phyloP scores from a whole-genome alignment of 495 filamentous ascomycete genomes.

The Penicillium arizonense region DNA sequence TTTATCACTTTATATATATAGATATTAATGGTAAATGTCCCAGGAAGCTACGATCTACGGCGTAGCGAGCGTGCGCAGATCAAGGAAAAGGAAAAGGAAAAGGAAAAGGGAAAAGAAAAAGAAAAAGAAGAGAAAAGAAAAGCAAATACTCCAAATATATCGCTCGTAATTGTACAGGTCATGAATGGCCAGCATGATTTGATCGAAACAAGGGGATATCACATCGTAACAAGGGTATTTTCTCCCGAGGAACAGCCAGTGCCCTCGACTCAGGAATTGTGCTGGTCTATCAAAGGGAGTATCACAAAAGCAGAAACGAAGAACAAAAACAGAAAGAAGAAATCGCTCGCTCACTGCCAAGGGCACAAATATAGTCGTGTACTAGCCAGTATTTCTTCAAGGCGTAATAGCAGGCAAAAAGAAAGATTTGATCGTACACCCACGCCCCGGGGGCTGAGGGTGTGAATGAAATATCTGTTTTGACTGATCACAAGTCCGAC shows the following conservation, averaged over 20 bases:
- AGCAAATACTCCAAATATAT: neutral
- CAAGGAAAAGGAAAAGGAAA: neutral
- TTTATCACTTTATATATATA: too few species aligned
- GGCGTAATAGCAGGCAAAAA: slow-evolving; percentile 3
- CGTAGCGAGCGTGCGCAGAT: neutral
- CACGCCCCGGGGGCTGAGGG: neutral
- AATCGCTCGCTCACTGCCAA: slow-evolving; percentile 16
- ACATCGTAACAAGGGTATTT: slow-evolving; percentile 2
- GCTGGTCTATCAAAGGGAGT: slow-evolving; percentile 2
- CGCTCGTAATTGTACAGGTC: slow-evolving; percentile 1
- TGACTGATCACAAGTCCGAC: slow-evolving; percentile 12
- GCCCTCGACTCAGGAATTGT: slow-evolving; percentile 1
- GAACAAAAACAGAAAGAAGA: neutral
- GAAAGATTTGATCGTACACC: neutral
- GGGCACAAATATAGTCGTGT: slow-evolving; percentile 6
- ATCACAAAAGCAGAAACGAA: slow-evolving; percentile 3
- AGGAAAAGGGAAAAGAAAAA: neutral
- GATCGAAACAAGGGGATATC: slow-evolving; percentile 1
- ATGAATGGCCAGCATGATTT: slow-evolving; percentile 7
- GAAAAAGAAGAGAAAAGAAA: neutral
- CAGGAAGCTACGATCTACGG: too few species aligned
- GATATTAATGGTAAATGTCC: too few species aligned
- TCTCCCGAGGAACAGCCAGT: slow-evolving; percentile 1
- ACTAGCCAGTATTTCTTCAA: slow-evolving; percentile 5
- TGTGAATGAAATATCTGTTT: slow-evolving; percentile 21